These are phyloP conservation scores for Pelargonium exstipulatum DNA, from an alignment of 441 rosid species.

Conservation along the genomic window DNA sequence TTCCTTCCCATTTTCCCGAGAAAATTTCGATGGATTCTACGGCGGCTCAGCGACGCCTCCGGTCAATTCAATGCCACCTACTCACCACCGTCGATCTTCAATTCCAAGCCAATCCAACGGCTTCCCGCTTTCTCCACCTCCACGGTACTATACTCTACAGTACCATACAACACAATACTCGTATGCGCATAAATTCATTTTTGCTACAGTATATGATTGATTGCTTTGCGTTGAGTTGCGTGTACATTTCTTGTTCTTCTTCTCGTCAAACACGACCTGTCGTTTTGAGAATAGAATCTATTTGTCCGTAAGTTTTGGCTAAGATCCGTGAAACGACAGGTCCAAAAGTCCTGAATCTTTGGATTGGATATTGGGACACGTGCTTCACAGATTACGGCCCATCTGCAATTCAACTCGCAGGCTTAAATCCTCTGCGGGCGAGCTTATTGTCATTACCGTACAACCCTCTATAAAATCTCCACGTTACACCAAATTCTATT, in stretches of 20 bases:
- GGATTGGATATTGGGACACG: not conserved
- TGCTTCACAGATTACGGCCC: not conserved
- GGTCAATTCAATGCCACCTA: not conserved
- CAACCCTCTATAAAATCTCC: not conserved
- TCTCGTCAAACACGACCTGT: not conserved
- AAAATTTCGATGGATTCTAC: not conserved
- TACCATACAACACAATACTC: not conserved
- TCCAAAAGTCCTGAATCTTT: conserved; percentile 7
- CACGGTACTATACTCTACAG: not conserved
- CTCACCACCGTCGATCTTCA: not conserved
- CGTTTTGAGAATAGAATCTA: not conserved
- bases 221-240: not conserved
- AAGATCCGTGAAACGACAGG: not conserved
- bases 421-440: not conserved
- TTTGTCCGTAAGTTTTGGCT: not conserved
- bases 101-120: not conserved
- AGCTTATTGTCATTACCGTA: not conserved
- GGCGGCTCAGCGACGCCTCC: not conserved
- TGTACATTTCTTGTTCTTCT: not conserved
- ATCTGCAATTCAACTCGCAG: not conserved
- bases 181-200: not conserved
- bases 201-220: not conserved
- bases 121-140: not conserved
- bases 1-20: not conserved
- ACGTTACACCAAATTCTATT: not conserved